Evolutionary conservation across 2,329 filamentous ascomycete genomes (phyloP), one percentile per base, ranked within the genome.

Genomic region (Alternaria gaisen): DNA sequence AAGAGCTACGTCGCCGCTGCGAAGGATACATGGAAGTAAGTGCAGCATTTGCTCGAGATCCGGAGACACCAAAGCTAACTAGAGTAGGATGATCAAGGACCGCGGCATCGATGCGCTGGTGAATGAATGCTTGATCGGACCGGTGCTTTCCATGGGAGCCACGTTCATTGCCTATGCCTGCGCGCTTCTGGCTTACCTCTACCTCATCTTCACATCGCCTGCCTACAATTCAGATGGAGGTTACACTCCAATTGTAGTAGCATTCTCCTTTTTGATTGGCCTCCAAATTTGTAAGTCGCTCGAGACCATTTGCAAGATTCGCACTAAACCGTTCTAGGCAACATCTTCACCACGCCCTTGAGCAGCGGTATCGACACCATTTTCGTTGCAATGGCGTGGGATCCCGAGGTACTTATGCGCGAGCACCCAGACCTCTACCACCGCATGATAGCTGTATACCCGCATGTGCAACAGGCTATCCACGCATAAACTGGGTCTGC

Each of bases 361-460:
- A 90, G 90, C 65, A 94, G 90, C 71, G 94, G 94, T n/a, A 88
- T 97, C 64, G 91, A 97, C 68, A 96, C 94, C 0, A 91, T 97
- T 63, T 97, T 97, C 70, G 92, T 97, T 0, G 93, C 92, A 3
- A 85, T 84, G 77, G 87, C 85, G 2, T 89, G 86, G 86, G 86
- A 88, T 75, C 86, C 86, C 9, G 85, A 91, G 72, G 91, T 94
- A 9, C 82, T 97, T 82, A 90, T 93, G 75, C 83, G 87, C 42
- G 89, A 95, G 58, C 94, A 97, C 77, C 88, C 89, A 0, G 92
- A 96, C 63, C 80, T 98, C 47, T 97, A 94, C 77, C 82, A 88
- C 16, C 85, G 87, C 63, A 90, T 98, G 88, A 84, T 97, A 1
- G 81, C 85, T 53, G 89, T 97, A 14, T 97, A 97, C 74, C 94